Base-by-base conservation (phyloP, 2,329 filamentous ascomycete species). In the Aspergillus ustus region DNA sequence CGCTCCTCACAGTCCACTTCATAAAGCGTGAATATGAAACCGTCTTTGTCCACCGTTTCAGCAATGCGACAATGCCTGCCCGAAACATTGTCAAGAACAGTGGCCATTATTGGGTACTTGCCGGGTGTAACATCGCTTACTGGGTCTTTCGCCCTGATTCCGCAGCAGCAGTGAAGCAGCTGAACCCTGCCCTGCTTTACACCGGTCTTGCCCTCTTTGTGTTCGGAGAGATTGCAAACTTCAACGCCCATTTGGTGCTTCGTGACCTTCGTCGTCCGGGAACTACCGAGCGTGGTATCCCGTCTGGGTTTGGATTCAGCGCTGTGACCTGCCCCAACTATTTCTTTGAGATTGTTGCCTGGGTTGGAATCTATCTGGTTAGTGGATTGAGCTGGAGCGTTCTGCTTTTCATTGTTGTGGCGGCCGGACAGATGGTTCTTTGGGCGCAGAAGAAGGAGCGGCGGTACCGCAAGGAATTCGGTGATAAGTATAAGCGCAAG, bases 311-410 rank as follows among this genome's bases (percentile, higher is more conserved):
- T 61, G 92, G 93, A 31, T 98, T 97, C 78, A 83, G 82, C 66
- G 80, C 91, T 40, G 94, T 99, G 56, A 99, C 95, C 13, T 96
- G 93, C 81, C 95, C 95, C 46, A 99, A 99, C 82, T 99, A 99
- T 82, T 87, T 96, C 82, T 98, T 96, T 70, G 95, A 99, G 75
- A 84, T 91, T 7, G 77, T 96, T 43, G 87, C 93, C 0, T 99
- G 95, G 95, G 70, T 91, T 31, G 93, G 93, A 28, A 84, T 98
- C 59, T 89, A 91, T 68, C 75, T 96, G 48, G 85, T 94, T 57
- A 93, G 88, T 70, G 89, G 91, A 71, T 64, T 81, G 62, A 93
- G 89, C 79, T 90, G 90, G 82, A 86, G 88, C 54, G 91, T 95
- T 0, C 81, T 88, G 17, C 69, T 96, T 20, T 98, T 98, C 78